Evolutionary conservation across 495 filamentous ascomycete genomes (phyloP).

Genomic region (Lophium mytilinum): DNA sequence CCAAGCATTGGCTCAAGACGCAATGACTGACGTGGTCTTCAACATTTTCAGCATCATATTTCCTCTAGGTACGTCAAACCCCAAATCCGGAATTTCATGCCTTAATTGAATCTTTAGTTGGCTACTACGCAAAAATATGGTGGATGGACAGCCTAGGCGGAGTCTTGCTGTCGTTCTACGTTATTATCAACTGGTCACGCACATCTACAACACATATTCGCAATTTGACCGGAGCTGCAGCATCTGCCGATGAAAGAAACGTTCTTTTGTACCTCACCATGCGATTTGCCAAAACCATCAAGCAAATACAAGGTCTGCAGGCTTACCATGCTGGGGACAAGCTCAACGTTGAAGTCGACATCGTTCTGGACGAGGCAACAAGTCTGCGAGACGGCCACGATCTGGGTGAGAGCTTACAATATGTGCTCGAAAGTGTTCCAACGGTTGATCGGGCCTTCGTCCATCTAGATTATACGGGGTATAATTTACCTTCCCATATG

Average conservation of each 20-base stretch:
- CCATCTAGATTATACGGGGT: conserved; percentile 73
- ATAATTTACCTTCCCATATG: conserved; percentile 82
- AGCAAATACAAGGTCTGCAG: conserved; percentile 77
- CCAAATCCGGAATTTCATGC: background rate
- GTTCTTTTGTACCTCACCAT: conserved; percentile 86
- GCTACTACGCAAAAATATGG: conserved; percentile 70
- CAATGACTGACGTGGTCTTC: conserved; percentile 74
- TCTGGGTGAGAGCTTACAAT: conserved; percentile 79
- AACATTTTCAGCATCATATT: conserved; percentile 85
- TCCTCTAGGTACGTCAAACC: conserved; percentile 50
- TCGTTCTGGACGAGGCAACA: conserved; percentile 73
- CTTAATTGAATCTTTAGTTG: conserved; percentile 38
- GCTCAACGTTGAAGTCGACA: conserved; percentile 76
- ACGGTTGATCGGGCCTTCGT: conserved; percentile 57
- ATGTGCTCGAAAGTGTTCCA: conserved; percentile 82
- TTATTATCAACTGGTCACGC: conserved; percentile 77
- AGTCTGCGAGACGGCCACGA: conserved; percentile 82
- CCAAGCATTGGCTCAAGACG: conserved; percentile 67
- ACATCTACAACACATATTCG: conserved; percentile 73
- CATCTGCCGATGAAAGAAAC: conserved; percentile 71
- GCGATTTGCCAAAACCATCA: conserved; percentile 84
- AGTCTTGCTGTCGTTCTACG: conserved; percentile 67
- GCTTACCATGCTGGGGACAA: conserved; percentile 88
- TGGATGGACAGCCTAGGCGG: conserved; percentile 83
- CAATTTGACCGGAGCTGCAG: conserved; percentile 74